Base-by-base conservation (phyloP, 768 basidiomycete species). In the Sporobolomyces phaffii region DNA sequence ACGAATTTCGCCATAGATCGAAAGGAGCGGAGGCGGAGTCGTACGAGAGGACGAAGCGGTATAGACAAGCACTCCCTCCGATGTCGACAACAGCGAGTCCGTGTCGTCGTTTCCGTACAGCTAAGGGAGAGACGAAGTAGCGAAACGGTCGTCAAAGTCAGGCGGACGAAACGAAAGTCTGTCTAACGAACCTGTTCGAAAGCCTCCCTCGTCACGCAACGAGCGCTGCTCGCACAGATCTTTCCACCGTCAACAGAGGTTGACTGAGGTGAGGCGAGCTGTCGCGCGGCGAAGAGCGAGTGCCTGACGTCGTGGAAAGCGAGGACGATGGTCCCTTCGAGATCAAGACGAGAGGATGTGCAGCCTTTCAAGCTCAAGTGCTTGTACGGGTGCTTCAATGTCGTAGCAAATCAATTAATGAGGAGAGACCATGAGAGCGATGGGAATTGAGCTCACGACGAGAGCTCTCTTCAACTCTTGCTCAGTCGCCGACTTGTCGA, bases 1-100 rank as follows among this genome's bases (percentile, higher is more conserved):
- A 31, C 73, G 78, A 20, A 80, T 65, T 31, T 78, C 75, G n/a
- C 78, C 79, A 49, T 78, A 78, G 17, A 69, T 63, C 14, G 76
- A 68, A 26, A 79, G 70, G 31, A 78, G 53, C 3, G 56, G 45
- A 24, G 43, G n/a, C 8, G 50, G 63, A 8, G 59, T 26, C 47
- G 50, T 48, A 38, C 14, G 17, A 5, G 44, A 31, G 15, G 53
- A 41, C 28, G 56, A 38, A 31, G 62, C 38, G 1, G 65, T 61
- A 31, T 62, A n/a, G 24, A 65, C 59, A 50, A 72, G 48, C 24
- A 68, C 60, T 2, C 43, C 70, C 34, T 72, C 66, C 3, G 70
- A 65, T 20, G 3, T 17, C 3, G 70, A 72, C 18, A 72, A 50
- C n/a, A 72, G 56, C 1, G 66, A 36, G 40, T n/a, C n/a, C 8